These are phyloP conservation scores for Trichophaea hybrida DNA, from an alignment of 2,329 filamentous ascomycete species.

Conservation along the genomic window DNA sequence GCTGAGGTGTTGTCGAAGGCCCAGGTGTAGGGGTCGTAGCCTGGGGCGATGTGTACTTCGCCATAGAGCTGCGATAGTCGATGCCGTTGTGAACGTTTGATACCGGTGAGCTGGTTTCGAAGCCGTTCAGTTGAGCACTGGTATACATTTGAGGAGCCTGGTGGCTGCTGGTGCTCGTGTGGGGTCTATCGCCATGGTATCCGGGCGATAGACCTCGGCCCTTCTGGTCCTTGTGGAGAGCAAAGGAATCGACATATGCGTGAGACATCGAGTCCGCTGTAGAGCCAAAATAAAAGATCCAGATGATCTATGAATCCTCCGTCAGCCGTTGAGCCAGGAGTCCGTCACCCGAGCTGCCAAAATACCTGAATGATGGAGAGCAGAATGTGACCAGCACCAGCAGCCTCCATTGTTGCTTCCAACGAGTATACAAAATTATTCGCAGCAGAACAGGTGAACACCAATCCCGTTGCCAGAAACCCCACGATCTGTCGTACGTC, in stretches of 20 bases:
- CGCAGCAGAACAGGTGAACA: constrained; percentile 71
- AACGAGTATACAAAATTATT: constrained; percentile 72
- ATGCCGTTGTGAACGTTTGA: constrained; percentile 14
- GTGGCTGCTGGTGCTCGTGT: constrained; percentile 56
- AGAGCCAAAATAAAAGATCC: constrained; percentile 98
- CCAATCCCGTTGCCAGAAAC: constrained; percentile 68
- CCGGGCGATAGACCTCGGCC: constrained; percentile 42
- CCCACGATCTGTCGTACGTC: constrained; percentile 51
- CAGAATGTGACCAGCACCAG: constrained; percentile 83
- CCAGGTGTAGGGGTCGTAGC: constrained; percentile 19
- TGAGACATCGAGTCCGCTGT: constrained; percentile 73
- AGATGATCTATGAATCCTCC: constrained; percentile 55
- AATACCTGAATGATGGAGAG: constrained; percentile 83
- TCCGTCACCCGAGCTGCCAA: background rate
- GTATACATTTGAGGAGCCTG: constrained; percentile 94
- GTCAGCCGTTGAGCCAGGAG: background rate
- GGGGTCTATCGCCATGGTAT: constrained; percentile 60
- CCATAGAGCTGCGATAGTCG: constrained; percentile 8
- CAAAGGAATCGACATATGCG: constrained; percentile 89
- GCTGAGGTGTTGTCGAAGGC: constrained; percentile 24
- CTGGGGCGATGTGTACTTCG: constrained; percentile 25
- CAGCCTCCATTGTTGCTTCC: constrained; percentile 62
- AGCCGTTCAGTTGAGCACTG: constrained; percentile 82
- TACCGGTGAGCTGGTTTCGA: constrained; percentile 87
- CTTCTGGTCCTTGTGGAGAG: constrained; percentile 66